Evolutionary conservation across 768 basidiomycete species (phyloP).

Genomic region (Neoboletus brunneissimus): DNA sequence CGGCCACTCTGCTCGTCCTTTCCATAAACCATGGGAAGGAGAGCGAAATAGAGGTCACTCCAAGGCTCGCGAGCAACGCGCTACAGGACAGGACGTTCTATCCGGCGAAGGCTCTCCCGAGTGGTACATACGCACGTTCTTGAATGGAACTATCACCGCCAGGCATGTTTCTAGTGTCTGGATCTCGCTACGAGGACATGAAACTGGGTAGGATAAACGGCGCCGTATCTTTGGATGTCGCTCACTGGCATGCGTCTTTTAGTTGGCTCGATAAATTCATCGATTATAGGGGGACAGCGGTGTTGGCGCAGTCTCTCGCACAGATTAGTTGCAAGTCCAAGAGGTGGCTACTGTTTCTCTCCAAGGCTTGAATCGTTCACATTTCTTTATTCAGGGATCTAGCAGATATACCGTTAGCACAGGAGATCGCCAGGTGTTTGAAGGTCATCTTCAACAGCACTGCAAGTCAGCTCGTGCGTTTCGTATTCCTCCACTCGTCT

Average conservation of each 20-base stretch:
- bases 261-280: conserved; percentile 85
- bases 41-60: conserved; percentile 65
- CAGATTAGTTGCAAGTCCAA: conserved; percentile 72
- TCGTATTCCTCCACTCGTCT: neutral
- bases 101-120: conserved; percentile 75
- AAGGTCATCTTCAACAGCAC: conserved; percentile 73
- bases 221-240: neutral
- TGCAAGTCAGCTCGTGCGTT: conserved; percentile 36
- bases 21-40: conserved; percentile 68
- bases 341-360: conserved; percentile 42
- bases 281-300: conserved; percentile 74
- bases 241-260: conserved; percentile 22
- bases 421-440: conserved; percentile 86
- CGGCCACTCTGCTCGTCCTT: conserved; percentile 39
- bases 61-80: conserved; percentile 56
- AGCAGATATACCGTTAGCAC: conserved; percentile 69
- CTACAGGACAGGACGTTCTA: conserved; percentile 47
- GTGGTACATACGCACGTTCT: conserved; percentile 89
- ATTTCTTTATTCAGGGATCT: conserved; percentile 24
- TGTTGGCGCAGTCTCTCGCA: conserved; percentile 73
- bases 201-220: conserved; percentile 58
- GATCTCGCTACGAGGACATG: conserved; percentile 76
- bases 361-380: neutral
- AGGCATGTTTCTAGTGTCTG: conserved; percentile 75
- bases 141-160: conserved; percentile 79